A percentile compares a stretch with the other conserved stretches of the same genome.
These are phyloP conservation scores for Tanacetum coccineum DNA, from an alignment of 129 eudicot species.

Conservation along the genomic window DNA sequence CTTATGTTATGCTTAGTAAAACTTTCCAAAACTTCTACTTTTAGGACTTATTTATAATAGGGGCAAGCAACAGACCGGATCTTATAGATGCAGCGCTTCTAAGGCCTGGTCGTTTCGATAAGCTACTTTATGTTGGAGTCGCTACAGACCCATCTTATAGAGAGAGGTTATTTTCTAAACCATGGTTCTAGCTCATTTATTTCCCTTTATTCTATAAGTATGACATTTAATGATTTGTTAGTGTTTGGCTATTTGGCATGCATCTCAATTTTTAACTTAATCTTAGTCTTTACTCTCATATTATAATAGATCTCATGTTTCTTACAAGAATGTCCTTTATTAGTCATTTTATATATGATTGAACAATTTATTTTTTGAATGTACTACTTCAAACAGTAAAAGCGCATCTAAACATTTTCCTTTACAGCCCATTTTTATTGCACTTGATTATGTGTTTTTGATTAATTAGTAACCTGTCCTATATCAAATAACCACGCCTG, in stretches of 20 bases:
- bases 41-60: conserved; percentile 90
- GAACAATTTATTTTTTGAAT: neutral
- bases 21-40: neutral
- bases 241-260: neutral
- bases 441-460: neutral
- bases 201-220: neutral
- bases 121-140: conserved; percentile 97
- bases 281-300: neutral
- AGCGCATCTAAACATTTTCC: neutral
- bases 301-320: neutral
- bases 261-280: conserved; percentile 7
- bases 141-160: conserved; percentile 78
- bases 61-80: conserved; percentile 98
- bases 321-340: neutral
- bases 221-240: neutral
- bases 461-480: neutral
- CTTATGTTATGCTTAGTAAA: conserved; percentile 3
- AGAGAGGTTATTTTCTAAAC: conserved; percentile 57
- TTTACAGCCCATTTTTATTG: too few species aligned
- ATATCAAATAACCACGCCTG: neutral
- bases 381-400: too few species aligned
- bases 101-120: conserved; percentile 99
- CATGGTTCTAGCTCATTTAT: neutral
- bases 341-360: neutral
- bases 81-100: conserved; percentile 93